Conservation (phyloP, 208 protist species). For the Trypanosoma rangeli region DNA sequence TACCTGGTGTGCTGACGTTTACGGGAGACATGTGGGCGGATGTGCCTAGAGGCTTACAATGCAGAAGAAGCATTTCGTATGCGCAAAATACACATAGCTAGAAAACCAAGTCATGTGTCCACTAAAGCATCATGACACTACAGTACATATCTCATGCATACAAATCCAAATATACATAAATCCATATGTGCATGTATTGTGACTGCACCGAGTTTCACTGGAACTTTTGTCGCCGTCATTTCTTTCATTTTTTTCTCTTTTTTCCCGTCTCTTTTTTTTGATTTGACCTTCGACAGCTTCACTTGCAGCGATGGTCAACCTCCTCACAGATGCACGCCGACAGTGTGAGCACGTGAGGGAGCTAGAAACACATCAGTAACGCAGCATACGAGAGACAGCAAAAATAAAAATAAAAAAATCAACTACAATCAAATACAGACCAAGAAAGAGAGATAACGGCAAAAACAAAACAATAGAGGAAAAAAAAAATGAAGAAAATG, state of each 20-base stretch:
- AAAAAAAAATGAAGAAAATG: neutral
- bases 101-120: neutral
- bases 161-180: neutral
- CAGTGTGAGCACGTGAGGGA: too few relatives aligned
- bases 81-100: neutral
- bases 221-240: neutral
- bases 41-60: neutral
- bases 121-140: neutral
- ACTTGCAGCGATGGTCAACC: too few relatives aligned
- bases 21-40: neutral
- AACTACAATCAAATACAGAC: neutral
- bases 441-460: neutral
- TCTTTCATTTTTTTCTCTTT: neutral
- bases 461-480: constrained; percentile 7
- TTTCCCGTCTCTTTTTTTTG: neutral
- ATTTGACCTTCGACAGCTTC: too few relatives aligned
- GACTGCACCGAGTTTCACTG: neutral
- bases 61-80: neutral
- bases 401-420: neutral
- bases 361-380: too few relatives aligned
- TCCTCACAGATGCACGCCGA: too few relatives aligned
- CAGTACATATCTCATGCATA: neutral
- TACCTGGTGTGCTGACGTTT: neutral
- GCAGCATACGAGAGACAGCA: neutral
- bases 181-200: neutral